A percentile compares a stretch with the other conserved stretches of the same genome.
Conservation (phyloP, 306 rosid genomes). For the Astragalus membranaceus region DNA sequence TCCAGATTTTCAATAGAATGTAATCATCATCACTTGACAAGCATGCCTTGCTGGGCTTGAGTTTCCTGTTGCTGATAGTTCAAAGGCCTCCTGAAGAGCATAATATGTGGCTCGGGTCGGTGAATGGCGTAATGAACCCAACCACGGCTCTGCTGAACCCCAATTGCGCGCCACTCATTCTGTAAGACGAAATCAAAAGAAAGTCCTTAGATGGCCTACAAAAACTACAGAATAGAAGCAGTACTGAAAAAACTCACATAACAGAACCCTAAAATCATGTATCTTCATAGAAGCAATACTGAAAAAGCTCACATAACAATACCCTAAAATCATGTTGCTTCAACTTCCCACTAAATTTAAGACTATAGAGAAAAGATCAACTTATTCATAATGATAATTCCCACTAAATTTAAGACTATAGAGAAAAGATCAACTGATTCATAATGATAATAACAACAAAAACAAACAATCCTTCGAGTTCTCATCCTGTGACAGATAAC, state of each 20-base stretch:
- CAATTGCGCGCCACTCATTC: conserved; percentile 94
- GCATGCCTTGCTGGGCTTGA: conserved; percentile 57
- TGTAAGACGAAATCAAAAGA: conserved; percentile 5
- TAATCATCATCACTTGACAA: conserved; percentile 42
- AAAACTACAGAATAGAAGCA: neutral
- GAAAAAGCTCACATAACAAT: too few species aligned
- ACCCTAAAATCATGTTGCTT: too few species aligned
- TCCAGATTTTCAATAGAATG: conserved; percentile 14
- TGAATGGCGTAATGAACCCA: conserved; percentile 97
- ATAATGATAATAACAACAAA: neutral
- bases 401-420: neutral
- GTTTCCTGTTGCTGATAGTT: conserved; percentile 83
- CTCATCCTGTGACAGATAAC: neutral
- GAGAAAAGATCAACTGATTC: neutral
- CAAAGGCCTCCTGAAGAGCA: conserved; percentile 97
- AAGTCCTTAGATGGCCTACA: neutral
- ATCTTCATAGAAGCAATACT: too few species aligned
- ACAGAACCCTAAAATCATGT: neutral
- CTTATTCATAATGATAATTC: too few species aligned
- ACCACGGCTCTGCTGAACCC: conserved; percentile 98
- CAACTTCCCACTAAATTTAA: too few species aligned
- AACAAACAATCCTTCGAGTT: neutral
- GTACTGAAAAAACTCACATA: neutral
- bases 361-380: too few species aligned
- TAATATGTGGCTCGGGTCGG: conserved; percentile 93